Evolutionary conservation across 108 stramenopile species (phyloP), one percentile per base, ranked within the genome.

Genomic region (Conticribra guillardii): DNA sequence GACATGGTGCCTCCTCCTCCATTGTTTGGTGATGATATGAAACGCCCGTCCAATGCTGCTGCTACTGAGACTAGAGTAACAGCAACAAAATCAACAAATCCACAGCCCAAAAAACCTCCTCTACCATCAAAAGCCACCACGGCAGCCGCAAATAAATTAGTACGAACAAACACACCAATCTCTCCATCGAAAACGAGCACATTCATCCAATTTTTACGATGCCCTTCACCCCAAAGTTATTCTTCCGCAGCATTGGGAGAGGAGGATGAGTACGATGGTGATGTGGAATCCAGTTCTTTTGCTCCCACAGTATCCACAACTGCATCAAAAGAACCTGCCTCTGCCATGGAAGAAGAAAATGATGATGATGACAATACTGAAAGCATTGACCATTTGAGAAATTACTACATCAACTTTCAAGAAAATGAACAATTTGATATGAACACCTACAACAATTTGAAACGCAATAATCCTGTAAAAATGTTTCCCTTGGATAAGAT

Each of bases 401-500:
- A 80, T 48, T 82, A 87, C 49, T 66, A 50, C 32, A 64, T 75
- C 26, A 73, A 82, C 55, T 66, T 60, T 24, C 49, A 71, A 17
- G 71, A 80, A 17, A 41, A 16, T 11, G 67, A 73, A 60, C 57
- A 82, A 46, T 73, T 76, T 69, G 61, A 58, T 60, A 16, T 82
- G 37, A 41, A 9, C 11, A 5, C 37, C 11, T 5, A 11, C 37
- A 41, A 9, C 8, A 72, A 79, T 9, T 22, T 30, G 21, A 15
- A 59, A 4, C 15, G 57, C n/a, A 22, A 49, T 16, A 47, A 52
- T 17, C 1, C 23, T 17, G 30, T 30, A n/a, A 84, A 81, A 75
- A 93, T 93, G 92, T 75, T 93, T 28, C 87, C 89, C 1, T 63
- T 90, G 45, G 27, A 70, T 31, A 83, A 81, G 54, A 93, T 93